Percentiles rank a stretch among this genome's conserved stretches.
Conservation (phyloP, 768 basidiomycete genomes). For the Lactarius deliciosus region DNA sequence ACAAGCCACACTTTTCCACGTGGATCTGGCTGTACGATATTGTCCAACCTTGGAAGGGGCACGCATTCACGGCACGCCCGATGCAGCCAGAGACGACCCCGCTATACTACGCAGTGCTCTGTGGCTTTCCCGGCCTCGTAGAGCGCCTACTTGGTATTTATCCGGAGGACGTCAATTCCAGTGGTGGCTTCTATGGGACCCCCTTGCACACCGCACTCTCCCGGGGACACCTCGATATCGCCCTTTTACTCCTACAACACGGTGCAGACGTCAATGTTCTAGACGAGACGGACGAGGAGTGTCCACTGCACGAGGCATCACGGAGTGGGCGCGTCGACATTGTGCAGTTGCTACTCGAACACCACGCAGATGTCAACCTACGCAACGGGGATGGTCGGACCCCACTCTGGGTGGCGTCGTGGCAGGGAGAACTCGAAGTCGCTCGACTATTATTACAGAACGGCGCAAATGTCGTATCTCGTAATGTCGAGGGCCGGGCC, state of each 20-base stretch:
- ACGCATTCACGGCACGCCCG: neutral
- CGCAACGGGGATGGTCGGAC: no score
- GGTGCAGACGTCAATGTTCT: neutral
- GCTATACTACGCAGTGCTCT: neutral
- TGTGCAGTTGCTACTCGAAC: neutral
- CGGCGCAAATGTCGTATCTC: no score
- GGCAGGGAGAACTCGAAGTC: neutral
- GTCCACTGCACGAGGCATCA: neutral
- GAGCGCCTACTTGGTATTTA: neutral
- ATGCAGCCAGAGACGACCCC: neutral
- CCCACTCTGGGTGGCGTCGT: neutral
- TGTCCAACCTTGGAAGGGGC: neutral
- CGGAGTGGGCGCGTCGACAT: neutral
- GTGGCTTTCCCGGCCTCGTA: neutral
- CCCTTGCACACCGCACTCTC: neutral
- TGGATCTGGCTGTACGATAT: constrained; percentile 5
- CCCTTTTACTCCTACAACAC: neutral
- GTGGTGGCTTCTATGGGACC: neutral
- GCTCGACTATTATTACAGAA: no score
- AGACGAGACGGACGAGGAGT: neutral
- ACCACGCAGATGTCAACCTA: neutral
- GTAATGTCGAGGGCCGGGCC: no score
- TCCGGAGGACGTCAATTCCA: neutral
- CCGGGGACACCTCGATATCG: neutral
- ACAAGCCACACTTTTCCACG: neutral